These are phyloP conservation scores for Halophytophthora batemanensis DNA, from an alignment of 352 stramenopile species.

Conservation along the genomic window DNA sequence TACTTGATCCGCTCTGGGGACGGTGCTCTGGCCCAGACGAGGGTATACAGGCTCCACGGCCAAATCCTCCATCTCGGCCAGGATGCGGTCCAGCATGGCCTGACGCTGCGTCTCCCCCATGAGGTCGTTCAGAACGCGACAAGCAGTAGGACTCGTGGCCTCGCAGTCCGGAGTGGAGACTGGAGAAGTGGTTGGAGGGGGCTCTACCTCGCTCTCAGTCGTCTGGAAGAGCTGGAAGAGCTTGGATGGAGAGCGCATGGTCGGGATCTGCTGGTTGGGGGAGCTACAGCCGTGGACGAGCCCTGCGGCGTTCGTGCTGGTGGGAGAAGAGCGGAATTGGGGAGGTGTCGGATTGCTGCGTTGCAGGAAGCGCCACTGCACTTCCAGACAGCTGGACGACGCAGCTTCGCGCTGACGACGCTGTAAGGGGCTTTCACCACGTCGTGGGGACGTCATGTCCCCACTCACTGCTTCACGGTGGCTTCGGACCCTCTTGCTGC, in stretches of 20 bases:
- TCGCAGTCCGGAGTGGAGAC: constrained; percentile 8
- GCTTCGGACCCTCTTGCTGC: too few relatives aligned
- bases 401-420: constrained; percentile 27
- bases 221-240: too few relatives aligned
- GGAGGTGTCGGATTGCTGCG: constrained; percentile 32
- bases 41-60: constrained; percentile 24
- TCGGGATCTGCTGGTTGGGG: too few relatives aligned
- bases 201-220: neutral
- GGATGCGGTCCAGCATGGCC: constrained; percentile 53
- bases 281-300: neutral
- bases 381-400: constrained; percentile 31
- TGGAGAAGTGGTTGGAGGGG: neutral
- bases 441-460: too few relatives aligned
- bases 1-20: neutral
- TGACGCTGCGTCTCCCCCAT: constrained; percentile 61
- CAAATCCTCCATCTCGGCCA: constrained; percentile 66
- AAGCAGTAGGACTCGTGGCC: constrained; percentile 3
- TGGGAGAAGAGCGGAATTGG: constrained; percentile 8
- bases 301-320: constrained; percentile 7
- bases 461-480: too few relatives aligned
- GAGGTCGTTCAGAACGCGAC: constrained; percentile 45
- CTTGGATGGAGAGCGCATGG: too few relatives aligned
- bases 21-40: constrained; percentile 18
- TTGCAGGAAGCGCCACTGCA: constrained; percentile 59
- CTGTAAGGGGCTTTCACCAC: constrained; percentile 23